Evolutionary conservation across 106 monocot species (phyloP), one percentile per base, ranked within the genome.

Genomic region (Dendrobium huoshanense): DNA sequence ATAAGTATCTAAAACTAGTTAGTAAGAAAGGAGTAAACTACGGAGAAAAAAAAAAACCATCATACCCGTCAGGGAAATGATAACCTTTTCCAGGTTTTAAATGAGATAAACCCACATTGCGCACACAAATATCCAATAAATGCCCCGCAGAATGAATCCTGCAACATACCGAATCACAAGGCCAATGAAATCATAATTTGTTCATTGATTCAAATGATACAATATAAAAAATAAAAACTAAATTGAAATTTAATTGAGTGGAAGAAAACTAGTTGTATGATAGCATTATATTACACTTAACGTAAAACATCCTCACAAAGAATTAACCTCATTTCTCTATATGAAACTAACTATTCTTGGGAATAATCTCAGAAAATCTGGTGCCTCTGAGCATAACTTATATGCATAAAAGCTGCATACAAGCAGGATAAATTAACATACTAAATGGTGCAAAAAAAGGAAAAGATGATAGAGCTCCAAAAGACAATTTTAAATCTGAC

Each of bases 111-210:
- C 95, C 88, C 16, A 90, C 61, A 68, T 88, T 85, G 41, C 40
- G 56, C 85, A 95, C 81, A 80, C 95, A 95, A 67, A 90, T 88
- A 86, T 95, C 95, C 78, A 95, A 78, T 81, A 95, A 90, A 84
- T 95, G 95, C n/a, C 95, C 95, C 64, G 92, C 95, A 79, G 95
- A 95, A 79, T 95, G 95, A 77, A 95, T 88, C 74, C 95, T 92
- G 84, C 67, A 88, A 82, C 13, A 83, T 73, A 81, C 45, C 43
- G 17, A 55, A 75, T 77, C 5, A 33, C 0, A 77, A 77, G n/a
- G 44, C 31, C 16, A 72, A 64, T 4, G 15, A 37, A 75, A 19
- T 43, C 11, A 11, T 4, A 25, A 73, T 49, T 54, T 9, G 16
- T 54, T 54, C 51, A 51, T 61, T n/a, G 61, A 61, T 61, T 61